Evolutionary conservation across 345 rosid species (phyloP).

Genomic region (Eucalyptus grandis): DNA sequence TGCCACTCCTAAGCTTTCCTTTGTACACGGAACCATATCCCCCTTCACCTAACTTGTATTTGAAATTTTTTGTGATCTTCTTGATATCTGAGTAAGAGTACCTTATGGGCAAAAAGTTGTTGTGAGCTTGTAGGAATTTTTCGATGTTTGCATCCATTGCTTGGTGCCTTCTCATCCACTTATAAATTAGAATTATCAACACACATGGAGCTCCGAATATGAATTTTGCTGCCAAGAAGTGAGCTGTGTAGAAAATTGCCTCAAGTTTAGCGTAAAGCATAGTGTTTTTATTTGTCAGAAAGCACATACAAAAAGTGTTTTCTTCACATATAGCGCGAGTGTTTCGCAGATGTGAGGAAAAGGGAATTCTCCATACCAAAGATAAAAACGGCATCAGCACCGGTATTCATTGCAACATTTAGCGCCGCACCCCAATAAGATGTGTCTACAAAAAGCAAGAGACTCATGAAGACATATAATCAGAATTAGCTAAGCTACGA

Average conservation of each 20-base stretch:
- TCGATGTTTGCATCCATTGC: too few species aligned
- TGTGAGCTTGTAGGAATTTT: too few species aligned
- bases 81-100: too few species aligned
- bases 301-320: not conserved
- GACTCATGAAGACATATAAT: not conserved
- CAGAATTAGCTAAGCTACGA: fast-evolving
- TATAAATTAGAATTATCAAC: too few species aligned
- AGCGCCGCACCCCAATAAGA: not conserved
- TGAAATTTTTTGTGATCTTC: too few species aligned
- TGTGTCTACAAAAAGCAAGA: fast-evolving
- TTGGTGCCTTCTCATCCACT: too few species aligned
- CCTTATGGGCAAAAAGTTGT: too few species aligned
- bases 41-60: too few species aligned
- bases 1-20: too few species aligned
- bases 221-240: too few species aligned
- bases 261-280: not conserved
- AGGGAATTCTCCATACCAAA: not conserved
- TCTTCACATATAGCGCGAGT: not conserved
- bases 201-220: too few species aligned
- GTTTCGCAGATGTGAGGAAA: not conserved
- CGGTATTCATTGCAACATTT: not conserved
- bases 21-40: too few species aligned
- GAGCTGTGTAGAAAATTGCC: not conserved
- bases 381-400: fast-evolving
- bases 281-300: not conserved